Percentiles rank a stretch among this genome's conserved stretches.
phyloP scores from a whole-genome alignment of 305 asterid genomes.

The Lippia alba region DNA sequence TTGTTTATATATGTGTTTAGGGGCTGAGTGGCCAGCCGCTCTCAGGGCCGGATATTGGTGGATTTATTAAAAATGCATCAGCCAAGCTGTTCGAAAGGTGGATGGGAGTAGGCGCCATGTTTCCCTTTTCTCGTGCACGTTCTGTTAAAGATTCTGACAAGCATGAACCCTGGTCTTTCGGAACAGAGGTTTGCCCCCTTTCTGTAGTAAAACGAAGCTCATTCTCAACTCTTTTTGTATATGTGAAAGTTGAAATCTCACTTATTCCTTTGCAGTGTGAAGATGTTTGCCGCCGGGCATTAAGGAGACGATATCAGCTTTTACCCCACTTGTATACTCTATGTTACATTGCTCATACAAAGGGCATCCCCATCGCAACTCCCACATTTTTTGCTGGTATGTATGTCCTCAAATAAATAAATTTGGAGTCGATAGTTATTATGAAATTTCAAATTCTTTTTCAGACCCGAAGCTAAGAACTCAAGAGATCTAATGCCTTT shows the following conservation, averaged over 20 bases:
- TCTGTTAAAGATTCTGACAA: conserved; percentile 74
- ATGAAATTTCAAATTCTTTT: conserved; percentile 33
- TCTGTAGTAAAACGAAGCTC: conserved; percentile 14
- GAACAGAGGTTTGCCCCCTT: conserved; percentile 77
- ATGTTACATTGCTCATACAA: conserved; percentile 83
- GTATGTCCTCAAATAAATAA: conserved; percentile 16
- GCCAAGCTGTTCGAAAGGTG: conserved; percentile 96
- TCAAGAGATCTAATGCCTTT: conserved; percentile 79
- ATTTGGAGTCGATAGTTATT: conserved; percentile 19
- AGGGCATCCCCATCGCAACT: conserved; percentile 83
- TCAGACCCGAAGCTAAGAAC: conserved; percentile 86
- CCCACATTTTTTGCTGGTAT: conserved; percentile 89
- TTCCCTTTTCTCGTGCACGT: conserved; percentile 98
- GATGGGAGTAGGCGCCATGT: conserved; percentile 95
- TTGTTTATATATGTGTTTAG: conserved; percentile 43
- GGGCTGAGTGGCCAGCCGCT: conserved; percentile 97
- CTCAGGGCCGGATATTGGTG: conserved; percentile 98
- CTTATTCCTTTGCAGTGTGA: conserved; percentile 63
- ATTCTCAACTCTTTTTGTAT: too few species aligned
- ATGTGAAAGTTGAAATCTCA: background rate
- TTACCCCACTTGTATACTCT: conserved; percentile 89
- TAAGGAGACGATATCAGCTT: conserved; percentile 88
- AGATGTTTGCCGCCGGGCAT: conserved; percentile 94
- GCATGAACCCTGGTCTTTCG: conserved; percentile 99
- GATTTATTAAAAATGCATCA: conserved; percentile 96